These are phyloP conservation scores for Quercus phellos DNA, from an alignment of 331 rosid genomes.

Conservation along the genomic window DNA sequence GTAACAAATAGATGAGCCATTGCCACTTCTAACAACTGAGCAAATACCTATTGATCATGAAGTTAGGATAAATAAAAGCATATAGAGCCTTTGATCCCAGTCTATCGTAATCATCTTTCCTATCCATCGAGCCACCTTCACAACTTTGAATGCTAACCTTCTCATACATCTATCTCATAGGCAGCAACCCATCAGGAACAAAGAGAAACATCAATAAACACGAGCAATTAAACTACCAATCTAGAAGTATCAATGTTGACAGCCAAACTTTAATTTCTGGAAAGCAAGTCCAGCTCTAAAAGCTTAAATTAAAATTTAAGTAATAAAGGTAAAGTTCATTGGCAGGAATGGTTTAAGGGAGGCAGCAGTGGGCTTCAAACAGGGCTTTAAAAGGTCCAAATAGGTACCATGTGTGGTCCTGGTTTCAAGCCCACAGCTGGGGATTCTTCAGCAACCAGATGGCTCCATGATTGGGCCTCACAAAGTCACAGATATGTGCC, in stretches of 20 bases:
- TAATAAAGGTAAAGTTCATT: no score
- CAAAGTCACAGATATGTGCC: no score
- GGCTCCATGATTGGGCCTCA: no score
- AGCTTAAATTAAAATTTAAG: no score
- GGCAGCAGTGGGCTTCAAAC: no score
- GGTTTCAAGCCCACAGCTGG: no score
- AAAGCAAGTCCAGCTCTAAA: no score
- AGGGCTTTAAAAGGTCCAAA: no score
- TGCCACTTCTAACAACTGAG: conserved; percentile 8
- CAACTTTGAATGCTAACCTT: conserved; percentile 88
- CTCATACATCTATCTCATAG: conserved; percentile 54
- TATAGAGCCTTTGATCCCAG: conserved; percentile 76
- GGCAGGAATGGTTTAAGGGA: no score
- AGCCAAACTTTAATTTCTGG: no score
- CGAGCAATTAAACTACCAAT: conserved; percentile 13
- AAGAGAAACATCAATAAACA: conserved; percentile 1
- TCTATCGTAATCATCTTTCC: conserved; percentile 48
- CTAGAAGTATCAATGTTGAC: background rate
- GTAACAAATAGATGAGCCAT: background rate
- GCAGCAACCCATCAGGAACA: conserved; percentile 18
- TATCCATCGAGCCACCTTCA: conserved; percentile 37
- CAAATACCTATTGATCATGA: conserved; percentile 88
- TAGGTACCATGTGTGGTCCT: no score
- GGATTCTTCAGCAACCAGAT: no score
- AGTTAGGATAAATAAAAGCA: conserved; percentile 82